Base-by-base conservation (phyloP, 2,329 filamentous ascomycete genomes). In the Colletotrichum brevisporum region DNA sequence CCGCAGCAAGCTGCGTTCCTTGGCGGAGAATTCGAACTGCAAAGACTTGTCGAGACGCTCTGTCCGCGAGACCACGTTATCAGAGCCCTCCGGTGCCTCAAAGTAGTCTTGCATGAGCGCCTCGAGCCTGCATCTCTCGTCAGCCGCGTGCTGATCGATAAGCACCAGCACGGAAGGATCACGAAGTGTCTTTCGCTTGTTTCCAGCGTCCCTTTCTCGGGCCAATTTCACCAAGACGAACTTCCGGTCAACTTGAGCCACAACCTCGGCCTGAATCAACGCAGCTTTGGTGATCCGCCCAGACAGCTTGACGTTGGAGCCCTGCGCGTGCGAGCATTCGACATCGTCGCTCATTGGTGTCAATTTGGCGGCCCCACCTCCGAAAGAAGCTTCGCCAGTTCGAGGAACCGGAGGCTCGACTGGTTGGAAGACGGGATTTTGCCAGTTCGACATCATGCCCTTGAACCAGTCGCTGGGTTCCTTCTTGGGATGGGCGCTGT, bases 101-200 rank as follows among this genome's bases (percentile, higher is more conserved):
- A 90, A 89, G 63, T 89, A 90, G 6, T 72, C 73, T 0, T 74
- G 73, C 77, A 97, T 89, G 1, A 99, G 84, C 0, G 79, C 77
- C 76, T 99, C 96, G 1, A 98, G 87, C 1, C 91, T 90, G 71
- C 92, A 90, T 53, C 96, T 88, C 81, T 99, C 96, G 77, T 98
- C 95, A 3, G 95, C 96, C 1, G 96, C 96, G 77, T 99, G 96
- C 76, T 99, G 96, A 75, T 99, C 96, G 6, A 98, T 86, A 47
- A 98, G 83, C 0, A 97, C 85, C 5, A 98, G 81, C 1, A 90
- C 41, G 92, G 83, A 51, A 85, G 56, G 69, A 4, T 31, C n/a
- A 4, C 16, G 43, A 31, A 26, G 6, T 6, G 5, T 15, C 21
- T 36, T 8, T 57, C 45, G 45, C 2, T 27, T 24, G 5, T 10